Percentiles rank a stretch among this genome's conserved stretches.
Conservation (phyloP, 768 basidiomycete species). For the Dioszegia hungarica region DNA sequence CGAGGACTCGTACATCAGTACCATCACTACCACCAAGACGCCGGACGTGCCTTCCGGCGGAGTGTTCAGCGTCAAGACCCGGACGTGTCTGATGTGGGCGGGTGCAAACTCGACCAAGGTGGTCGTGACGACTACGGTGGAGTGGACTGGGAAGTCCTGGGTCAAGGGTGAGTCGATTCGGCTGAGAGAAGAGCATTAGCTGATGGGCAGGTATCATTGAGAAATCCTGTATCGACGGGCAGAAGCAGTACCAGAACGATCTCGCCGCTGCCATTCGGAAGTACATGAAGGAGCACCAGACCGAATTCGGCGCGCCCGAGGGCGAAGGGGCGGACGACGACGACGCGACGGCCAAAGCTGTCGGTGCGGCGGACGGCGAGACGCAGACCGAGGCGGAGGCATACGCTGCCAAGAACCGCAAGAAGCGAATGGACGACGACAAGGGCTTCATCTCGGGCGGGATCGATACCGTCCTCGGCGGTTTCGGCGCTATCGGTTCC, state of each 20-base stretch:
- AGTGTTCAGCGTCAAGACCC: conserved; percentile 88
- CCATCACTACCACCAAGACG: conserved; percentile 81
- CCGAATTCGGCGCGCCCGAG: conserved; percentile 74
- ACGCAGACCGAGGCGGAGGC: conserved; percentile 20
- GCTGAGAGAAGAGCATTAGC: neutral
- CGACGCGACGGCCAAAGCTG: conserved; percentile 12
- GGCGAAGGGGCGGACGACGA: conserved; percentile 51
- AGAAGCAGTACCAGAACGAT: conserved; percentile 76
- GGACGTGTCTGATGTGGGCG: conserved; percentile 94
- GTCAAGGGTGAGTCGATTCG: conserved; percentile 66
- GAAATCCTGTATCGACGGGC: conserved; percentile 82
- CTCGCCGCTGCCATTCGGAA: conserved; percentile 76
- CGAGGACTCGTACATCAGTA: conserved; percentile 74
- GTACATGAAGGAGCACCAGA: conserved; percentile 83
- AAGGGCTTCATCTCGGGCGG: conserved; percentile 26
- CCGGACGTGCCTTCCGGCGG: conserved; percentile 93
- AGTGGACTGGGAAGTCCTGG: conserved; percentile 95
- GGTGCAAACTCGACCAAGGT: conserved; percentile 69
- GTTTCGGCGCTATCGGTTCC: conserved; percentile 22
- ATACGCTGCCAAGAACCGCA: conserved; percentile 25
- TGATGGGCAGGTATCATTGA: conserved; percentile 76
- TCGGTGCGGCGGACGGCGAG: neutral
- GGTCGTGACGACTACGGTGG: conserved; percentile 81
- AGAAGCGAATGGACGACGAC: conserved; percentile 32
- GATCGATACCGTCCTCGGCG: conserved; percentile 31